These are phyloP conservation scores for Ophiostoma perfectum DNA, from an alignment of 2,329 filamentous ascomycete species.

Conservation along the genomic window DNA sequence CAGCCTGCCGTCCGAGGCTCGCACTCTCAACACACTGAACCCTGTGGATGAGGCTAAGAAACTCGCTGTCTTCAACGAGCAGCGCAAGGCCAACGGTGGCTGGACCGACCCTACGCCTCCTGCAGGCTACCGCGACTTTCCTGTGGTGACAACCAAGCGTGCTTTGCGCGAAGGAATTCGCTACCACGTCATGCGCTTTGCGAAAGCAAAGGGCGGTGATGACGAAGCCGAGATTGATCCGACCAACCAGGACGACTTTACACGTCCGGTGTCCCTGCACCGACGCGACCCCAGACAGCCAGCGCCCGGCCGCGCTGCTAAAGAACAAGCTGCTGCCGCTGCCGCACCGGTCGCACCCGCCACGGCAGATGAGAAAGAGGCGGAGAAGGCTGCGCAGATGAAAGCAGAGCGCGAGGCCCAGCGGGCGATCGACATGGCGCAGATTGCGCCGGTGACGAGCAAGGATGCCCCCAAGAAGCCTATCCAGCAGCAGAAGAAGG, in stretches of 20 bases:
- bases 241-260: constrained; percentile 69
- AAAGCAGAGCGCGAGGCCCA: constrained; percentile 80
- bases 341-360: constrained; percentile 35
- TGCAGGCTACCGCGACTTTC: constrained; percentile 44
- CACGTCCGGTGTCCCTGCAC: constrained; percentile 80
- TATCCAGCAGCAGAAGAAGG: constrained; percentile 34
- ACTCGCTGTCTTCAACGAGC: constrained; percentile 37
- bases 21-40: constrained; percentile 21
- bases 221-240: constrained; percentile 56
- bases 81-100: constrained; percentile 47
- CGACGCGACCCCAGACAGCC: constrained; percentile 76
- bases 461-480: constrained; percentile 46
- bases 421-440: constrained; percentile 78
- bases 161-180: constrained; percentile 72
- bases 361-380: constrained; percentile 51
- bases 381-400: constrained; percentile 60
- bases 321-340: constrained; percentile 38
- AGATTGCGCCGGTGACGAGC: constrained; percentile 80
- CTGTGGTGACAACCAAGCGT: constrained; percentile 77
- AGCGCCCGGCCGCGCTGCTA: constrained; percentile 57
- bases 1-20: constrained; percentile 26
- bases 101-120: constrained; percentile 50
- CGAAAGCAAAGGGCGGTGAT: constrained; percentile 48
- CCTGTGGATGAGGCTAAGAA: constrained; percentile 28
- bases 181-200: constrained; percentile 80